Evolutionary conservation across 2,329 filamentous ascomycete genomes (phyloP), one percentile per base, ranked within the genome.

Genomic region (Emmonsia crescens): DNA sequence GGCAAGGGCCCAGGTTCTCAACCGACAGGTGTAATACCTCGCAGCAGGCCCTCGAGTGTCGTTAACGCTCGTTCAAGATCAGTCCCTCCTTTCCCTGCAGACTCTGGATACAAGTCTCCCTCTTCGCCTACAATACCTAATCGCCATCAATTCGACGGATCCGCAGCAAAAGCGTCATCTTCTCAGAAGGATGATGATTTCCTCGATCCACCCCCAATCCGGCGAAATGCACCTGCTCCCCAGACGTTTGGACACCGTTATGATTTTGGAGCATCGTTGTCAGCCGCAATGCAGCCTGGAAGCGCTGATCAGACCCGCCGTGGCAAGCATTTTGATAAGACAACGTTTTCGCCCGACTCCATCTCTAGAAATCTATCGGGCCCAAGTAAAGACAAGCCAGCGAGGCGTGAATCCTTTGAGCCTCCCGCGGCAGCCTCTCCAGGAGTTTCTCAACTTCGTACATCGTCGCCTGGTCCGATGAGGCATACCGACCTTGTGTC

Each of bases 191-290:
- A 80, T 54, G 86, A 83, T 67, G 74, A 89, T 60, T 82, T 88
- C 29, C 84, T 83, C 60, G 85, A 89, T 65, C 72, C 77, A 51
- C 44, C n/a, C 1, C 77, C 78, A 21, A 71, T 75, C 49, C 77
- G 73, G 27, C 76, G 77, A 46, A 74, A 75, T 44, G 76, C 77
- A 66, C 82, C 68, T 75, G 79, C 69, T 73, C 85, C 83, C 66
- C 86, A 89, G 68, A 89, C 87, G 21, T 96, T 97, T 73, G 89
- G 91, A 55, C 92, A 92, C 74, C 88, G 94, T 60, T 99, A 99
- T 73, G 93, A 97, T 77, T 97, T 99, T 74, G 87, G 89, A 64
- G 90, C 90, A n/a, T 97, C 94, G 0, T 82, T 97, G 36, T 87
- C 83, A 60, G 91, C 91, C 59, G 91, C 91, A 14, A 88, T 93